A percentile compares a stretch with the other conserved stretches of the same genome.
Conservation (phyloP, 2,329 filamentous ascomycete species). For the Neofusicoccum laricinum region DNA sequence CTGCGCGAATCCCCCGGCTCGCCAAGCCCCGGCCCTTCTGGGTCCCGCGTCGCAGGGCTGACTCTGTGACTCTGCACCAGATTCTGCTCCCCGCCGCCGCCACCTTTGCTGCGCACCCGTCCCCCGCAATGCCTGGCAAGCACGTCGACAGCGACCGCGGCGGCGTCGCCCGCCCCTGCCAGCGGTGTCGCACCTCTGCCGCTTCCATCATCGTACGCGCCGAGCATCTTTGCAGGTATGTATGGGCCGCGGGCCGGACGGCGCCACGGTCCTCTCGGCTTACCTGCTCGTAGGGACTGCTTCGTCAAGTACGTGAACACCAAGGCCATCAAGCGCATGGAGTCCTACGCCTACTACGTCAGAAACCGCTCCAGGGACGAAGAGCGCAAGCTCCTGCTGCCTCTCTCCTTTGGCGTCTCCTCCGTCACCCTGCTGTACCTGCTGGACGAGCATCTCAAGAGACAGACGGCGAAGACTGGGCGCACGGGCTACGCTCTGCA, state of each 20-base stretch:
- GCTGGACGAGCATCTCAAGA: slow-evolving; percentile 65
- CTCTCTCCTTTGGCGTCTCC: slow-evolving; percentile 78
- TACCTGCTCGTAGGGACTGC: slow-evolving; percentile 57
- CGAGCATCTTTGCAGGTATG: slow-evolving; percentile 60
- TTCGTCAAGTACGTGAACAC: slow-evolving; percentile 73
- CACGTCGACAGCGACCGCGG: slow-evolving; percentile 16
- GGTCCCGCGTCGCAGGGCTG: not conserved
- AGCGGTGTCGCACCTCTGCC: slow-evolving; percentile 54
- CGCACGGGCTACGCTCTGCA: slow-evolving; percentile 66
- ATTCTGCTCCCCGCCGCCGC: not conserved
- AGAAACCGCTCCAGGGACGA: slow-evolving; percentile 43
- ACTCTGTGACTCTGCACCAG: not conserved
- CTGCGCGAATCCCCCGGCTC: slow-evolving; percentile 2
- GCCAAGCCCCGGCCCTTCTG: slow-evolving; percentile 1
- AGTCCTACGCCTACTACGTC: slow-evolving; percentile 54
- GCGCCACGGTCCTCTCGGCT: not conserved
- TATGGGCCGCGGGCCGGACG: slow-evolving; percentile 2
- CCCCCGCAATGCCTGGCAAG: slow-evolving; percentile 32
- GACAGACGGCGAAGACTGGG: slow-evolving; percentile 62
- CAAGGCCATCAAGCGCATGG: slow-evolving; percentile 78
- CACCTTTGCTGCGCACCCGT: not conserved
- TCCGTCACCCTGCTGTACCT: slow-evolving; percentile 76
- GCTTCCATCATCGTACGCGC: slow-evolving; percentile 55
- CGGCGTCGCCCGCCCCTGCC: slow-evolving; percentile 42
- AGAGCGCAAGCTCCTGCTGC: slow-evolving; percentile 64